Percentiles rank a stretch among this genome's conserved stretches.
These are phyloP conservation scores for Pleurotus tuber-regium DNA, from an alignment of 768 basidiomycete species.

Conservation along the genomic window DNA sequence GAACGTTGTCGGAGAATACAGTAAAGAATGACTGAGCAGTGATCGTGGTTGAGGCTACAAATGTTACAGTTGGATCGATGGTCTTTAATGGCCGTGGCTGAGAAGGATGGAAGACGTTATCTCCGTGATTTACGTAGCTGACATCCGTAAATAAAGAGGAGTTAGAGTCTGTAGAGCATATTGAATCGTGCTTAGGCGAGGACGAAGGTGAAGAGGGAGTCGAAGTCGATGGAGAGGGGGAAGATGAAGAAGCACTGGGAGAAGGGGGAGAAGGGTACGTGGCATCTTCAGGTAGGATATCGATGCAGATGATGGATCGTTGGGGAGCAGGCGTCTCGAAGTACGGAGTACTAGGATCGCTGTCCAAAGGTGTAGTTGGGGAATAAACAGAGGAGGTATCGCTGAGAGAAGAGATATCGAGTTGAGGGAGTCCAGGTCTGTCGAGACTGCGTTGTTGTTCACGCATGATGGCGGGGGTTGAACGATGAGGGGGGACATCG, in stretches of 20 bases:
- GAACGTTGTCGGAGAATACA: conserved; percentile 45
- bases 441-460: conserved; percentile 1
- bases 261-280: conserved; percentile 12
- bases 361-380: conserved; percentile 23
- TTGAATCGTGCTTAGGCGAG: not conserved
- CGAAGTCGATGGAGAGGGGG: conserved; percentile 4
- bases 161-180: conserved; percentile 12
- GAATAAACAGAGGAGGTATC: conserved; percentile 10
- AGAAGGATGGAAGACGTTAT: conserved; percentile 35
- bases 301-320: conserved; percentile 43
- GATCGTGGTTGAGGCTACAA: conserved; percentile 47
- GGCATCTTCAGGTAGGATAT: conserved; percentile 35
- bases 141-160: conserved; percentile 10
- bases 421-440: conserved; percentile 9
- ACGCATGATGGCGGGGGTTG: conserved; percentile 8
- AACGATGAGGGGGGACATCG: conserved; percentile 22
- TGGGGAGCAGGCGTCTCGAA: conserved; percentile 25
- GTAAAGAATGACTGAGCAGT: conserved; percentile 54
- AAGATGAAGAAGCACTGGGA: not conserved
- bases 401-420: conserved; percentile 1
- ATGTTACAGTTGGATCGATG: conserved; percentile 69
- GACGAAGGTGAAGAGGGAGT: conserved; percentile 13
- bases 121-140: conserved; percentile 11
- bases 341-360: conserved; percentile 21
- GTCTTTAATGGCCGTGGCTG: conserved; percentile 50